These are phyloP conservation scores for Mycena venus DNA, from an alignment of 768 basidiomycete genomes.

Conservation along the genomic window DNA sequence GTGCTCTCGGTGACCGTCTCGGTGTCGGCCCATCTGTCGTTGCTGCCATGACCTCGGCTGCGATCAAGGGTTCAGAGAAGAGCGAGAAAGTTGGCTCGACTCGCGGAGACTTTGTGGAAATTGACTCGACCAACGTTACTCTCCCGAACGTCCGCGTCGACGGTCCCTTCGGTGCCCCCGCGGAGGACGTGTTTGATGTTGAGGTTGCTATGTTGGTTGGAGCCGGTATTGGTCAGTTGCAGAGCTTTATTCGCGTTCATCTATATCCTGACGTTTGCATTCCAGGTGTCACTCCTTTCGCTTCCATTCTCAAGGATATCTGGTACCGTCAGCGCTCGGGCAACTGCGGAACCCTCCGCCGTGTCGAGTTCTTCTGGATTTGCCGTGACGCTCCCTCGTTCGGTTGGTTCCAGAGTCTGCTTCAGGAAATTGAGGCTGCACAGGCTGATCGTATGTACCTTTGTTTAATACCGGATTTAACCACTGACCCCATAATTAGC, in stretches of 20 bases:
- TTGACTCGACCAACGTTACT: constrained; percentile 65
- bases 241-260: not conserved
- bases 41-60: constrained; percentile 81
- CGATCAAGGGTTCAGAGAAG: constrained; percentile 83
- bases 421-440: constrained; percentile 90
- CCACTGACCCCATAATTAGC: constrained; percentile 64
- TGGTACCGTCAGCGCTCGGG: constrained; percentile 92
- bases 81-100: constrained; percentile 58
- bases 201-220: constrained; percentile 94
- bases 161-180: constrained; percentile 94
- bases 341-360: constrained; percentile 81
- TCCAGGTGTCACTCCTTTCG: constrained; percentile 92
- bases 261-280: constrained; percentile 12
- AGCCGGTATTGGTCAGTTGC: constrained; percentile 86
- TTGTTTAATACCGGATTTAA: not conserved
- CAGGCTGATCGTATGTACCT: constrained; percentile 85
- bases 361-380: constrained; percentile 96
- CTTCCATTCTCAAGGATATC: constrained; percentile 94
- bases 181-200: constrained; percentile 89
- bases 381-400: constrained; percentile 97
- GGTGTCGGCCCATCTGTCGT: constrained; percentile 86
- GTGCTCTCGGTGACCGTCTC: constrained; percentile 86
- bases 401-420: constrained; percentile 94
- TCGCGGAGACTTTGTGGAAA: constrained; percentile 87
- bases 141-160: constrained; percentile 86